Conservation (phyloP, 2,329 filamentous ascomycete genomes). For the Phialemoniopsis sp. region DNA sequence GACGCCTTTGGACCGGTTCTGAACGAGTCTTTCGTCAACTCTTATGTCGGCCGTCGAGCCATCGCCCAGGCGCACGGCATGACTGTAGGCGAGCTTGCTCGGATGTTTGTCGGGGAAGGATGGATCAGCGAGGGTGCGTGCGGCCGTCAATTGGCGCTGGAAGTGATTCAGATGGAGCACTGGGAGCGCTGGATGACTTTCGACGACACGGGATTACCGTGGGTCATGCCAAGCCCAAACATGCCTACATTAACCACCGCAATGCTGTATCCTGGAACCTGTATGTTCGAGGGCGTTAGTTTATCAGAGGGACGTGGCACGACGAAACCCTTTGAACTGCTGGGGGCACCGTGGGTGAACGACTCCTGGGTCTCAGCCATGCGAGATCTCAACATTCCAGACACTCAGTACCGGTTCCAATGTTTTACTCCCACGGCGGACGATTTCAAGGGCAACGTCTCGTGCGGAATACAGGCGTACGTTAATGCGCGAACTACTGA, state of each 20-base stretch:
- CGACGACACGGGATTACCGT: constrained; percentile 6
- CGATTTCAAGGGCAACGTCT: constrained; percentile 3
- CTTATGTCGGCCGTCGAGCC: constrained; percentile 5
- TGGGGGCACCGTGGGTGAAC: constrained; percentile 9
- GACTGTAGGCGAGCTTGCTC: constrained; percentile 10
- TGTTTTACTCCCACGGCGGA: constrained; percentile 9
- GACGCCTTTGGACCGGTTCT: constrained; percentile 6
- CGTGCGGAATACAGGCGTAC: constrained; percentile 9
- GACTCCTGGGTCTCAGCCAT: constrained; percentile 9
- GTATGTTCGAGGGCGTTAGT: constrained; percentile 10
- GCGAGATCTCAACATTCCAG: constrained; percentile 3
- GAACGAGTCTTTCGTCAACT: constrained; percentile 4
- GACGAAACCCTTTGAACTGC: constrained; percentile 8
- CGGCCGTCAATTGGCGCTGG: neutral
- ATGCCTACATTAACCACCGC: constrained; percentile 9
- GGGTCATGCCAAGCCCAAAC: constrained; percentile 9
- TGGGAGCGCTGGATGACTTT: constrained; percentile 8
- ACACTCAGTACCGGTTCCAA: constrained; percentile 8
- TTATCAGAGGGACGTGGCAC: constrained; percentile 9
- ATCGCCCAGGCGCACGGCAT: constrained; percentile 11
- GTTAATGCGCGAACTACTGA: neutral
- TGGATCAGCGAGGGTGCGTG: constrained; percentile 6
- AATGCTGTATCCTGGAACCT: constrained; percentile 7
- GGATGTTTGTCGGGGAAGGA: constrained; percentile 7
- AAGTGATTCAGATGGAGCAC: constrained; percentile 6